Evolutionary conservation across 371 early-diverging fungal species (phyloP), one percentile per base, ranked within the genome.

Genomic region (Rhizopus delemar): DNA sequence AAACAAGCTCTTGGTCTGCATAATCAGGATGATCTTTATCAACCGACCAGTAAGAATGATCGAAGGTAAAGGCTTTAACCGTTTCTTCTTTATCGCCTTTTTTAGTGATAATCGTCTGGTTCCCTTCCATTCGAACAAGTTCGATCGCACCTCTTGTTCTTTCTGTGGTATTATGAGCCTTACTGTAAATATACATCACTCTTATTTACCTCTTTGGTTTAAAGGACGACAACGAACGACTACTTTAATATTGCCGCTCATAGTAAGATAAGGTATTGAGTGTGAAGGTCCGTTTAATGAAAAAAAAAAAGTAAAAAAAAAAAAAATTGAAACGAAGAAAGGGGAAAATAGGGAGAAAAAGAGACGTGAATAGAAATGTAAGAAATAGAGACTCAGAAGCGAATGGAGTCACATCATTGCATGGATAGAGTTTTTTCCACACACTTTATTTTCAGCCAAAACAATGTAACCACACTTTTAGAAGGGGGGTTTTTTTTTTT

Each of bases 21-120:
- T 83, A 90, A 53, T 76, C 62, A 9, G 81, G 60, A 53, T 83
- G 86, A 36, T 59, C 65, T 41, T 78, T 76, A 60, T 86, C 82
- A 46, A 80, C 87, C 0, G 91, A 87, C 91, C 91, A 90, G 62
- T 90, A 93, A 32, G 89, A 90, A 53, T 82, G 73, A 76, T 93
- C 94, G 70, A 90, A 93, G 4, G 88, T 87, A 65, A 89, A 93
- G 0, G 86, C 69, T 57, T 86, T 86, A 39, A 65, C 61, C 16
- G 66, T 70, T n/a, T 73, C 71, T 32, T 74, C 68, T 9, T 61
- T 49, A 38, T 39, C 34, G 38, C 22, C 56, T 46, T 57, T 60
- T 51, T 53, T 80, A n/a, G 74, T 71, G 52, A 86, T 71, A 33
- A 85, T 83, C 5, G 89, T 88, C 70, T 85, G 84, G 56, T 86